phyloP scores from a whole-genome alignment of 2,329 filamentous ascomycete species.

The Aschersonia sp. region DNA sequence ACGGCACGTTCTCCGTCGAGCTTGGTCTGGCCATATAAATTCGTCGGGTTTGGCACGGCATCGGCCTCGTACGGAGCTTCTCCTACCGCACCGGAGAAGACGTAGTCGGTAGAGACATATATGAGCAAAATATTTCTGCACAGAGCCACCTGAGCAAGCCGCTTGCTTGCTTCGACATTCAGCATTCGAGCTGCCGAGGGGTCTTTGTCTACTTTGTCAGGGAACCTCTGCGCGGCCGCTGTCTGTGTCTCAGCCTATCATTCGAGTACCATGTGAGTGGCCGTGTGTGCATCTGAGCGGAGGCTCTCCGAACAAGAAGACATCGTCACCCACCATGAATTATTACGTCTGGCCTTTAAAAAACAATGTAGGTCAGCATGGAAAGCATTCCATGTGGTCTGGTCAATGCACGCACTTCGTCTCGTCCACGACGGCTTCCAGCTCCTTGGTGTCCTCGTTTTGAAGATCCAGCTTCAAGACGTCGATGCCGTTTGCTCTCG shows the following conservation, averaged over 20 bases:
- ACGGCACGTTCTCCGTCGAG: conserved; percentile 49
- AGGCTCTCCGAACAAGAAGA: not conserved
- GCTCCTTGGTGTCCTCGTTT: conserved; percentile 20
- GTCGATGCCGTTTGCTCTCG: conserved; percentile 54
- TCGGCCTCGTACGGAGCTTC: conserved; percentile 68
- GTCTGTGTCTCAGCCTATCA: not conserved
- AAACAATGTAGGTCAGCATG: not conserved
- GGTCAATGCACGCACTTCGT: conserved; percentile 31
- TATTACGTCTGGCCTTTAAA: conserved; percentile 56
- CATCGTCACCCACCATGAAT: conserved; percentile 51
- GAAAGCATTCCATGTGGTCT: not conserved
- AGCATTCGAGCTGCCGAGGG: conserved; percentile 59
- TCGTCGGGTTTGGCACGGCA: conserved; percentile 53
- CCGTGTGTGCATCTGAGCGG: not conserved
- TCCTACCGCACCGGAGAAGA: conserved; percentile 59
- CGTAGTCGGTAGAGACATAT: conserved; percentile 75
- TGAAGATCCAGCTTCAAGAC: conserved; percentile 46
- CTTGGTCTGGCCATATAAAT: conserved; percentile 56
- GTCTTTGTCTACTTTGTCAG: conserved; percentile 71
- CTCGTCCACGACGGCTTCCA: conserved; percentile 35
- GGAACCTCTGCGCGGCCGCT: conserved; percentile 81
- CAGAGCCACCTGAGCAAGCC: conserved; percentile 53
- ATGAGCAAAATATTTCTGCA: conserved; percentile 48
- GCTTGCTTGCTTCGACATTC: conserved; percentile 58
- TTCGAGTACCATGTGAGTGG: not conserved